Evolutionary conservation across 257 asterid species (phyloP), one percentile per base, ranked within the genome.

Genomic region (Primulina eburnea): DNA sequence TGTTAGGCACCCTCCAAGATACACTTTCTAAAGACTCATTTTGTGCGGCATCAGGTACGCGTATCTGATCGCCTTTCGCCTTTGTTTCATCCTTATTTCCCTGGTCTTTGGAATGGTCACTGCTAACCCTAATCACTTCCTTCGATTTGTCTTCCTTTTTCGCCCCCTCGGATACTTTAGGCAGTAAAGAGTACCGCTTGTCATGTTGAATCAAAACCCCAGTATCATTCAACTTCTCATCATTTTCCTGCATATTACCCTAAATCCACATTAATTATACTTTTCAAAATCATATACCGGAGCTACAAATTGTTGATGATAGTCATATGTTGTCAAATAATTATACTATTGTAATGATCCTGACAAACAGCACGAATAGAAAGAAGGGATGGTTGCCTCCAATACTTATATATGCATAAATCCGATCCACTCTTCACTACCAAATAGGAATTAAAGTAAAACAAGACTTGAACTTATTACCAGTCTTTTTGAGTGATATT

Each of bases 1-100:
- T 77, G 29, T 78, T 81, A 38, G 88, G 85, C 59, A 88, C 78
- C 76, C 57, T 86, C 96, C 96, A 88, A 11, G 83, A 35, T 32
- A 84, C 87, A n/a, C 70, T 59, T 9, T 21, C 71, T 47, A 18
- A 68, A 65, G 81, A 55, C 64, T 71, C 56, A 1, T 5, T 52
- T 37, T 62, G 38, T 34, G 11, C 3, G 12, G 65, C 7, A 35
- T 37, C 60, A 10, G 71, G 30, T 24, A n/a, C 11, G 43, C 57
- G 64, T 4, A 11, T 53, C 59, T 21, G 17, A 5, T n/a, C 60
- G 16, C 5, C 34, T 75, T 78, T 72, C 10, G 43, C 26, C 65
- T 64, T 18, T 29, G 17, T 33, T 9, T 17, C 4, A 6, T 50
- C 57, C 57, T n/a, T 64, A 30, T 53, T 33, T 37, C 62, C 24